Evolutionary conservation across 768 basidiomycete genomes (phyloP), one percentile per base, ranked within the genome.

Genomic region (Hydnum rufescens): DNA sequence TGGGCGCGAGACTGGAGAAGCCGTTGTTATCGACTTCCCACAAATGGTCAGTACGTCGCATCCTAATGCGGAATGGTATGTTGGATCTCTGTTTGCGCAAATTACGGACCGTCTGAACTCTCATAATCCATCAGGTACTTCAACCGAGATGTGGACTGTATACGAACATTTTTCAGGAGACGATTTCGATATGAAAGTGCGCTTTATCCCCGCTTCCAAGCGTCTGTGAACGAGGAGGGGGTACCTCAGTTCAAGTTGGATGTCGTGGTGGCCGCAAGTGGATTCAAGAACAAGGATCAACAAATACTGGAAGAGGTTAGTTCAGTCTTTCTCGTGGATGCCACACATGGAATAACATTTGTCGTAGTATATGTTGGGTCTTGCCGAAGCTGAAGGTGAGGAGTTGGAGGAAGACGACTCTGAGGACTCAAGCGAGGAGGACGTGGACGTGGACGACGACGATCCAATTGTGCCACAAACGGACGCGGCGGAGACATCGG

Each of bases 21-120:
- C 92, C 4, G 67, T 96, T 51, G 77, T 99, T 42, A 99, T 99
- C 60, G 95, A 99, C 68, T 99, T 99, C 64, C 95, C 95, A 4
- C 95, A 99, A 69, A 96, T 97, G 93, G 88, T 97, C 65, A 88
- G 84, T 70, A 92, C 86, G 26, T 84, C 89, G 46, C 95, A 99
- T 58, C 77, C 78, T 60, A 95, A 99, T 63, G 95, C 95, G 3
- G 95, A 97, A 69, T 95, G 83, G 88, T 89, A 59, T 64, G 78
- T 58, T 16, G 19, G 32, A n/a, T 46, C 13, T 3, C 2, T n/a
- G n/a, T n/a, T 55, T 30, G 3, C 3, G 4, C 29, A 5, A 22
- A 6, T 19, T 28, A 1, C 18, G 2, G 36, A 19, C 30, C 18
- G 2, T 23, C 26, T 34, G 19, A 23, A 47, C 4, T 13, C 26